Evolutionary conservation across 2,329 filamentous ascomycete species (phyloP).

Genomic region (Colletotrichum phormii): DNA sequence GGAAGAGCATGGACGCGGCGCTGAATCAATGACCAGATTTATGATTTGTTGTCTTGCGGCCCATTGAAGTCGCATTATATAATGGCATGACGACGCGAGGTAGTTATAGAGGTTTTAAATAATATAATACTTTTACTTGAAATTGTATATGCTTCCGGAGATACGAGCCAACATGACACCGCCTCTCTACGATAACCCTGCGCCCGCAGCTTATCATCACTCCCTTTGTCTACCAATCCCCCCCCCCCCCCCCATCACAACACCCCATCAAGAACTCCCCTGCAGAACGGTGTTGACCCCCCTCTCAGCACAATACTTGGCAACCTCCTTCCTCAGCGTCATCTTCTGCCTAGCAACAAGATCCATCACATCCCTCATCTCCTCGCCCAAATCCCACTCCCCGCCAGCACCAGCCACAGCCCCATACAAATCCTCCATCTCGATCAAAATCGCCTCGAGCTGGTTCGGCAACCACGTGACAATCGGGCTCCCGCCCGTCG

Average conservation of each 20-base stretch:
- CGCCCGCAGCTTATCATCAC: conserved; percentile 1
- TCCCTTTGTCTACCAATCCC: background rate
- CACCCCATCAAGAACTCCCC: background rate
- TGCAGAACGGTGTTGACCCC: conserved; percentile 47
- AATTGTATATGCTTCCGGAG: conserved; percentile 7
- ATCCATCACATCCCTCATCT: conserved; percentile 74
- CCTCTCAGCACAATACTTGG: conserved; percentile 77
- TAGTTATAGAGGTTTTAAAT: conserved; percentile 1
- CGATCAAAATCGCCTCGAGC: conserved; percentile 76
- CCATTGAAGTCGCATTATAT: background rate
- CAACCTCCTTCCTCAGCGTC: conserved; percentile 78
- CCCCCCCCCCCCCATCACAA: too few species aligned
- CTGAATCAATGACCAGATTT: conserved; percentile 41
- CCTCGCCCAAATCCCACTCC: conserved; percentile 55
- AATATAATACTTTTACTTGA: background rate
- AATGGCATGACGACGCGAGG: too few species aligned
- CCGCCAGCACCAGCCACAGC: conserved; percentile 55
- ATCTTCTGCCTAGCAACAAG: conserved; percentile 71
- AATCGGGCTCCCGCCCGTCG: conserved; percentile 84
- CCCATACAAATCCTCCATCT: conserved; percentile 73
- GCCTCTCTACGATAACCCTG: background rate
- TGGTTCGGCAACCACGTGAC: conserved; percentile 89
- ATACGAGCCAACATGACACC: background rate
- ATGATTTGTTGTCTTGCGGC: background rate
- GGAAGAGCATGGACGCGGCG: conserved; percentile 69